These are phyloP conservation scores for Penicillium diatomitis DNA, from an alignment of 495 filamentous ascomycete genomes.

Conservation along the genomic window DNA sequence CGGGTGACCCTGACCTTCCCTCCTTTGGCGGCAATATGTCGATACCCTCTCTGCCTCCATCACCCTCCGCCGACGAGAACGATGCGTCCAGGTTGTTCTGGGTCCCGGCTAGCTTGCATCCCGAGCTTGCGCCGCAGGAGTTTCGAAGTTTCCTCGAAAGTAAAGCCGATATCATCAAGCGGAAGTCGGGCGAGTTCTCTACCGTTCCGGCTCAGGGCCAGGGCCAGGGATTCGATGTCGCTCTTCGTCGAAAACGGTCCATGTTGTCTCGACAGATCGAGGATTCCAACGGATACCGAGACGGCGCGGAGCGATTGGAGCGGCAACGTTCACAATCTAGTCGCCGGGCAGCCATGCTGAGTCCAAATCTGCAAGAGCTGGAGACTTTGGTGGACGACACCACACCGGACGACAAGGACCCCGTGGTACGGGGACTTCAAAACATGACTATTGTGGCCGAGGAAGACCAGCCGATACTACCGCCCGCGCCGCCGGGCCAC, in stretches of 20 bases:
- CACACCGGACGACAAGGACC: constrained; percentile 38
- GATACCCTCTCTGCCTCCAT: constrained; percentile 66
- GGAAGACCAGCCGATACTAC: constrained; percentile 87
- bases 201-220: constrained; percentile 50
- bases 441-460: constrained; percentile 39
- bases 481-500: constrained; percentile 59
- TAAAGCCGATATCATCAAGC: constrained; percentile 77
- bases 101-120: constrained; percentile 91
- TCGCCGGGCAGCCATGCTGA: constrained; percentile 45
- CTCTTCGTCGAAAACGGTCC: constrained; percentile 80
- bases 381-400: constrained; percentile 78
- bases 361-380: constrained; percentile 56
- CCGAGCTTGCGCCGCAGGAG: constrained; percentile 89
- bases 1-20: constrained; percentile 88
- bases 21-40: constrained; percentile 56
- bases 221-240: constrained; percentile 47
- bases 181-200: constrained; percentile 61
- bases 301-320: constrained; percentile 81
- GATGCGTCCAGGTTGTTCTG: constrained; percentile 86
- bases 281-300: constrained; percentile 62
- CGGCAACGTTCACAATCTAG: constrained; percentile 56
- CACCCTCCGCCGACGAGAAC: constrained; percentile 65
- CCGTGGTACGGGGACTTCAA: constrained; percentile 27
- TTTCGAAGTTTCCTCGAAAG: constrained; percentile 96
- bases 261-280: constrained; percentile 94